These are phyloP conservation scores for Bacterosira constricta DNA, from an alignment of 108 stramenopile species.

Conservation along the genomic window DNA sequence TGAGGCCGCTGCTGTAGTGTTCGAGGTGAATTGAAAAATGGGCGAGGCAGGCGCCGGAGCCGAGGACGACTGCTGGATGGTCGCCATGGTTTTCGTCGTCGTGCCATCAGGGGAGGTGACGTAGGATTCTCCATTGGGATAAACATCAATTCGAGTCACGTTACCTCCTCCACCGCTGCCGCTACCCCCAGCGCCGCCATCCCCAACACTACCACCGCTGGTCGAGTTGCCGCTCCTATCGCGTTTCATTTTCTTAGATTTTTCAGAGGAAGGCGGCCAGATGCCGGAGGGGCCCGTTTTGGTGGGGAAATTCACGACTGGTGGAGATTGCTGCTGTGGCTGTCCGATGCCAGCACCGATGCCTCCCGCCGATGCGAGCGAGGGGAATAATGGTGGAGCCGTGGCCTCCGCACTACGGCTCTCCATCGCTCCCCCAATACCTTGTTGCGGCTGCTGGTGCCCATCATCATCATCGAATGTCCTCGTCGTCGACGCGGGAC, in stretches of 20 bases:
- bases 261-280: not conserved
- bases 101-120: slow-evolving; percentile 1
- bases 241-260: slow-evolving; percentile 4
- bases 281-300: not conserved
- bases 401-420: not conserved
- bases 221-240: not conserved
- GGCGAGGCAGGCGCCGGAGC: not conserved
- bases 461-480: too few relatives aligned
- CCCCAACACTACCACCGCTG: not conserved
- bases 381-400: slow-evolving; percentile 8
- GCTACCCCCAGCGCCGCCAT: not conserved
- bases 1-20: not conserved
- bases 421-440: too few relatives aligned
- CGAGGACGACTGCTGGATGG: not conserved
- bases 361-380: slow-evolving; percentile 1
- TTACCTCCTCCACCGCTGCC: slow-evolving; percentile 1
- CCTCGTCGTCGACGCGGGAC: not conserved
- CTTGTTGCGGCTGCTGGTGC: too few relatives aligned
- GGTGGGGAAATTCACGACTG: not conserved
- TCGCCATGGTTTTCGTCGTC: slow-evolving; percentile 7
- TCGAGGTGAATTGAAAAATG: slow-evolving; percentile 38
- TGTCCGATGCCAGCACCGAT: not conserved
- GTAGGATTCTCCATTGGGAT: slow-evolving; percentile 1
- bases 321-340: not conserved
- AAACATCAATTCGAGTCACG: not conserved